A percentile compares a stretch with the other conserved stretches of the same genome.
phyloP scores from a whole-genome alignment of 2,329 filamentous ascomycete species.

The Cladosporium sp. region DNA sequence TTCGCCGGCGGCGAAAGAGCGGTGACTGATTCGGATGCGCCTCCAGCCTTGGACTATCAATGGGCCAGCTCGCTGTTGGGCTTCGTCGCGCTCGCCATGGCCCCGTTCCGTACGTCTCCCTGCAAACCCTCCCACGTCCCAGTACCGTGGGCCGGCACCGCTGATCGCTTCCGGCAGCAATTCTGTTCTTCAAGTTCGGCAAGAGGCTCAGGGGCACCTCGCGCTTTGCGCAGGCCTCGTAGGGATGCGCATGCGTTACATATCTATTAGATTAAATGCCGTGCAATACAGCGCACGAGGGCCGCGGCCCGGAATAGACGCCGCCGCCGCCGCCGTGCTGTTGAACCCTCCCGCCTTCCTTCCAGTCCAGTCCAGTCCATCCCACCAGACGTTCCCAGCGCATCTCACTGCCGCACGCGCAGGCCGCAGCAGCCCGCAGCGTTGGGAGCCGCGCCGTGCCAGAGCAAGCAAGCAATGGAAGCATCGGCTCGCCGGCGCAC shows the following conservation, averaged over 20 bases:
- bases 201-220: conserved; percentile 43
- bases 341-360: no score
- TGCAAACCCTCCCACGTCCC: conserved; percentile 7
- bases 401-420: conserved; percentile 1
- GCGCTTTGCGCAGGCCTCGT: conserved; percentile 37
- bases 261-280: no score
- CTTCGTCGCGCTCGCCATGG: conserved; percentile 45
- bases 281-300: neutral
- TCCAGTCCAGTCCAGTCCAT: neutral
- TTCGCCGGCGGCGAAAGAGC: conserved; percentile 29
- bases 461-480: neutral
- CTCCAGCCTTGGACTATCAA: conserved; percentile 40
- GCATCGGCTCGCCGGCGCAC: conserved; percentile 9
- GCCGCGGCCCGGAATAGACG: conserved; percentile 13
- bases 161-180: conserved; percentile 28
- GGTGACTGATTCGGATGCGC: conserved; percentile 35
- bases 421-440: conserved; percentile 1
- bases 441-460: conserved; percentile 3
- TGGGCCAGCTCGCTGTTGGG: conserved; percentile 43
- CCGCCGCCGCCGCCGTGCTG: neutral
- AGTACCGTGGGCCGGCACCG: conserved; percentile 18
- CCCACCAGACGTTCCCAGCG: neutral
- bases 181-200: conserved; percentile 45
- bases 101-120: conserved; percentile 35
- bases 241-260: conserved; percentile 19